Evolutionary conservation across 2,329 filamentous ascomycete species (phyloP).

Genomic region (Setomelanomma holmii): DNA sequence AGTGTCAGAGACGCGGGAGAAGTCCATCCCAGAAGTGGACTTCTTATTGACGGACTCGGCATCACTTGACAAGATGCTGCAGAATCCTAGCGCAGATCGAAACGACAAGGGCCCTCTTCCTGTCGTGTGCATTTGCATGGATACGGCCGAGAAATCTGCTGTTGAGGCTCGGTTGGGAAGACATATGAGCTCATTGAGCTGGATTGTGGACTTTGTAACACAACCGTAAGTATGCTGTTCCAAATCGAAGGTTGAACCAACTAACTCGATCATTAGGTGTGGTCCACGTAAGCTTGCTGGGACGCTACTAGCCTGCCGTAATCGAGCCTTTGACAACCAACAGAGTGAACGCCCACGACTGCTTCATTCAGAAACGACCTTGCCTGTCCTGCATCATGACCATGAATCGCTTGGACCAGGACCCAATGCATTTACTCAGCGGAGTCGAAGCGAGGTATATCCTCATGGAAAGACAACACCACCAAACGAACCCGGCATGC

Average conservation of each 20-base stretch:
- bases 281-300: constrained; percentile 37
- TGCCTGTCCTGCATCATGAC: constrained; percentile 13
- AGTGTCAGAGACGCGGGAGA: constrained; percentile 14
- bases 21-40: constrained; percentile 21
- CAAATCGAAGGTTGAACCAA: not conserved
- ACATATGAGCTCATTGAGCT: constrained; percentile 33
- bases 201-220: constrained; percentile 33
- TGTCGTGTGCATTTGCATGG: constrained; percentile 39
- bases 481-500: constrained; percentile 4
- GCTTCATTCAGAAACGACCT: constrained; percentile 24
- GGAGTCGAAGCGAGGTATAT: constrained; percentile 33
- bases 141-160: constrained; percentile 33
- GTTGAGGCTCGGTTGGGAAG: constrained; percentile 28
- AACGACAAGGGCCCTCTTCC: constrained; percentile 22
- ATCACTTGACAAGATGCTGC: constrained; percentile 30
- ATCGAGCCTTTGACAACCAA: constrained; percentile 20
- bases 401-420: constrained; percentile 18
- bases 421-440: constrained; percentile 17
- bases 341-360: constrained; percentile 16
- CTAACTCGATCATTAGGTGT: constrained; percentile 19
- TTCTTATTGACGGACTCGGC: constrained; percentile 36
- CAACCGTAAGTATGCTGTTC: constrained; percentile 29
- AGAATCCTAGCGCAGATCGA: constrained; percentile 19
- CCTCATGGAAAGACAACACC: constrained; percentile 5
- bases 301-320: constrained; percentile 30